Base-by-base conservation (phyloP, 805 yeast species). In the Ogataea trehaloabstinens region DNA sequence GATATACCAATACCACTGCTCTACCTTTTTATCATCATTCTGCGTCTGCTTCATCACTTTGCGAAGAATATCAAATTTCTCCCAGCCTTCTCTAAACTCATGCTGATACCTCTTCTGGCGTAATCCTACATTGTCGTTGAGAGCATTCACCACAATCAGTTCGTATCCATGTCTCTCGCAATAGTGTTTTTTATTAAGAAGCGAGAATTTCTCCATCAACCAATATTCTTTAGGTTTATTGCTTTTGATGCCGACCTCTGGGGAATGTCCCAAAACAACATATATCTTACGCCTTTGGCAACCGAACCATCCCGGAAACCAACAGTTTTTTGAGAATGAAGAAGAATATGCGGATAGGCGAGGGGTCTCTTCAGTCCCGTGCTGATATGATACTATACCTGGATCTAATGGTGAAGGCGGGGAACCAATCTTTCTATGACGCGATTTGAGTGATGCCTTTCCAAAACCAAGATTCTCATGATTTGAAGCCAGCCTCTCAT, bases 81-180 rank as follows among this genome's bases (percentile, higher is more conserved):
- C 71, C 73, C 73, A 67, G 3, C 71, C 70, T 52, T 67, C 71
- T 44, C 78, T 62, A 56, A 65, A 65, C 38, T 72, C 77, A 53
- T 71, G 71, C 33, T 73, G 71, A 48, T 73, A 73, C 35, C 70
- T 57, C 49, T 71, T 73, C 44, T 69, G 64, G 46, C 64, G 64
- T 21, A 58, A 33, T 18, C 74, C 71, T 56, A 67, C 60, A 42
- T 72, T 74, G 31, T 55, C 58, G 17, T 50, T 43, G 31, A 53
- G 32, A 0, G 56, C 44, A 28, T 52, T 58, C 10, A 55, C 51
- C 4, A 73, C 62, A 4, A 73, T 62, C 37, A 73, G 54, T 20
- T 73, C 75, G 43, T 73, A 73, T 1, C 75, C 74, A 45, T 73
- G 78, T 13, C 58, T 53, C 30, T 61, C 63, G n/a, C 76, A 69